These are phyloP conservation scores for Trichoderma breve DNA, from an alignment of 2,329 filamentous ascomycete species.

Conservation along the genomic window DNA sequence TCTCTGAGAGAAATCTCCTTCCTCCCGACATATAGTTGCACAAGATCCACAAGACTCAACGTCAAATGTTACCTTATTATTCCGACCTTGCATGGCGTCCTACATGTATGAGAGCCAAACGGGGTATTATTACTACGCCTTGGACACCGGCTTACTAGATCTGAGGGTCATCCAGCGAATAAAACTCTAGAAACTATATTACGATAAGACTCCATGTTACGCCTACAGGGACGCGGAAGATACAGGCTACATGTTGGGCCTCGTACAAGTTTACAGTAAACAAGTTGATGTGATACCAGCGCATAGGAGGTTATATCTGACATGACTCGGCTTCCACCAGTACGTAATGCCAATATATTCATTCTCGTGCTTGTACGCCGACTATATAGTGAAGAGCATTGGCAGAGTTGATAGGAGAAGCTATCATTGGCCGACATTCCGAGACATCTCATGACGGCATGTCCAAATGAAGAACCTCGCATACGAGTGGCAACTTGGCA, in stretches of 20 bases:
- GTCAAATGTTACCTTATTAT: no score
- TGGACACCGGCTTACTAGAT: neutral
- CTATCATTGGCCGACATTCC: neutral
- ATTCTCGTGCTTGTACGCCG: neutral
- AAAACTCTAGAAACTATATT: neutral
- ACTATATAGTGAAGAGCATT: neutral
- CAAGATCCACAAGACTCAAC: neutral
- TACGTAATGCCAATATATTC: neutral
- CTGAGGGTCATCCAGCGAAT: neutral
- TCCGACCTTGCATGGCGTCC: neutral
- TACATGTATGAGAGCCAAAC: neutral
- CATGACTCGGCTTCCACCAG: neutral
- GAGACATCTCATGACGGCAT: neutral
- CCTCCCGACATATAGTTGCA: neutral
- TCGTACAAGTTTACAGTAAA: neutral
- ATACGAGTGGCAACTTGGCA: neutral
- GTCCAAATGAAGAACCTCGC: neutral
- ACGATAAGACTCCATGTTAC: neutral
- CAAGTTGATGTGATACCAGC: neutral
- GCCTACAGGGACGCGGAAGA: neutral
- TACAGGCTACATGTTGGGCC: neutral
- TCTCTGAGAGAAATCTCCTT: neutral
- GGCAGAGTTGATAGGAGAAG: neutral
- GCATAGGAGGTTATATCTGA: neutral
- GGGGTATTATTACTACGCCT: neutral